Base-by-base conservation (phyloP, 1,139 yeast species). In the Pichia sp. region DNA sequence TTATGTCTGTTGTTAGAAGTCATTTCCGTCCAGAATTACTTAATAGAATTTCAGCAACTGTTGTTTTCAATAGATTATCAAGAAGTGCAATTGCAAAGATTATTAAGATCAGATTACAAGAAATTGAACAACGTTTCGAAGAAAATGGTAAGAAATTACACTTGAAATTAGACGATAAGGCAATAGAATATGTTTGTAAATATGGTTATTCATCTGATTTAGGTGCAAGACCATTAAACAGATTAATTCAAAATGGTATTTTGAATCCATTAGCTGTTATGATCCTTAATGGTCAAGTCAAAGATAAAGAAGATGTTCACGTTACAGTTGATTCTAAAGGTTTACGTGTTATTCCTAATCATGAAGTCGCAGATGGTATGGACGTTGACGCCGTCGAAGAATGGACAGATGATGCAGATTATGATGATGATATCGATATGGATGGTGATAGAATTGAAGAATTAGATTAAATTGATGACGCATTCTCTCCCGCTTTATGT, bases 1-100 rank as follows among this genome's bases (percentile, higher is more conserved):
- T 91, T 8, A 79, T 89, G 94, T 72, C 69, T 32, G 72, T 93
- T 1, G 95, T 91, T n/a, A 76, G 83, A 54, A 71, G 74, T 5
- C 98, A 91, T 62, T 91, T 93, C 77, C 79, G 96, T 63, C 98
- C 99, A 5, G 99, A 93, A 64, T 91, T 93, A 68, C 72, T 91
- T 60, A 93, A 93, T 71, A 84, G 98, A 71, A 88, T 91, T 51
- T 81, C 95, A 3, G 84, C 94, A 22, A 88, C 86, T 52, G 88
- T 91, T 31, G 81, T 91, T 22, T 91, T 91, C 74, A 91, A 91
- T 72, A 77, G 95, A 54, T 74, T 91, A 51, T 84, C 96, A 15
- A 84, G 79, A 71, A 82, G 83, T 62, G 95, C 96, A 2, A 91
- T 91, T 53, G 76, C 86, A 52, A 85, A 86, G 77, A 91, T 93